Conservation (phyloP, 306 rosid species). For the Clitoria ternatea region DNA sequence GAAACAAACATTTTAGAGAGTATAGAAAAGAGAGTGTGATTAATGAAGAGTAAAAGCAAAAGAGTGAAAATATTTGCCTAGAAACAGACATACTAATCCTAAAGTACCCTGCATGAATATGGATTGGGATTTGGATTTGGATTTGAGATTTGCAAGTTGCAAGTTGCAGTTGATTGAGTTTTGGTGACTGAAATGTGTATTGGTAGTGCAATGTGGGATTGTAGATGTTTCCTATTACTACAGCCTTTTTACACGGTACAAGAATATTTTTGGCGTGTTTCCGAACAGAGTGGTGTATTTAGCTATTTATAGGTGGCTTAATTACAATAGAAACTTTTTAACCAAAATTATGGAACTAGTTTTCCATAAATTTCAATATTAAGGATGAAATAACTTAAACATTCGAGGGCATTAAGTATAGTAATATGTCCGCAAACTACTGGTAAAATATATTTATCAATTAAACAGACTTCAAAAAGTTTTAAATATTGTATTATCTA, state of each 20-base stretch:
- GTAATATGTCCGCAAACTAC: no score
- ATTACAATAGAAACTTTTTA: background rate
- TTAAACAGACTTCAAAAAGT: no score
- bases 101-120: constrained; percentile 60
- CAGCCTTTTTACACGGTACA: background rate
- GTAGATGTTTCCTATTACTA: constrained; percentile 16
- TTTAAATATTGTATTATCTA: no score
- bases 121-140: constrained; percentile 17
- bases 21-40: constrained; percentile 39
- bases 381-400: background rate
- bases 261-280: background rate
- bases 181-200: background rate
- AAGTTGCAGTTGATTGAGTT: constrained; percentile 13
- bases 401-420: no score
- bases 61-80: constrained; percentile 41
- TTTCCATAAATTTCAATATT: background rate
- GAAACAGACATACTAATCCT: constrained; percentile 48
- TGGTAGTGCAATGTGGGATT: constrained; percentile 2
- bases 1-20: constrained; percentile 41
- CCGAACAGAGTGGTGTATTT: background rate
- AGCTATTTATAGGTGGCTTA: constrained; percentile 21
- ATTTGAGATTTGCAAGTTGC: constrained; percentile 7
- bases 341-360: background rate
- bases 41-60: constrained; percentile 30
- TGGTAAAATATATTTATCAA: no score